These are phyloP conservation scores for Mortierella sp. DNA, from an alignment of 371 early-diverging fungal species.

Conservation along the genomic window DNA sequence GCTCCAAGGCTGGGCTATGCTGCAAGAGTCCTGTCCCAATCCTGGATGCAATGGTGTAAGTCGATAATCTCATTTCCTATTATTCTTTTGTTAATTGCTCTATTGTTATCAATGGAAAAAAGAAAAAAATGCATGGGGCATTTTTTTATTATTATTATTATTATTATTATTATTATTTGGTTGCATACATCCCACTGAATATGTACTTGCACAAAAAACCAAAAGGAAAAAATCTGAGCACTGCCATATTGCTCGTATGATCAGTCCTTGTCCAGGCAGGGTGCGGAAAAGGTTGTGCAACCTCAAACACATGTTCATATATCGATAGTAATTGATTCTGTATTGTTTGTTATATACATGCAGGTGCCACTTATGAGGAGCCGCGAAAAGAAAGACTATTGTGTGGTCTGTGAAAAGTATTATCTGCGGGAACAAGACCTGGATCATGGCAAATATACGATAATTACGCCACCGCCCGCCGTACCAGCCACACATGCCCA, in stretches of 20 bases:
- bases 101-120: not conserved
- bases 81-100: not conserved
- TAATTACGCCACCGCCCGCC: constrained; percentile 2
- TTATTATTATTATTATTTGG: too few species aligned
- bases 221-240: constrained; percentile 8
- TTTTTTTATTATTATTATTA: not conserved
- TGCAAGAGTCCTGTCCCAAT: constrained; percentile 74
- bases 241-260: constrained; percentile 7
- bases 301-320: constrained; percentile 18
- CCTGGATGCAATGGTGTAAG: constrained; percentile 69
- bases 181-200: not conserved
- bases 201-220: not conserved
- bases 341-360: not conserved
- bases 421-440: constrained; percentile 30
- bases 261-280: not conserved
- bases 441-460: constrained; percentile 26
- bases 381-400: constrained; percentile 68
- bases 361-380: constrained; percentile 77
- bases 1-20: constrained; percentile 75
- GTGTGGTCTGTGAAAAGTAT: constrained; percentile 72
- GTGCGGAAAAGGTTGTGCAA: not conserved
- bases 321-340: not conserved
- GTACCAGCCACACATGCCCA: not conserved
- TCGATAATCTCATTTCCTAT: not conserved
- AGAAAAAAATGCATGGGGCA: constrained; percentile 28